These are phyloP conservation scores for Lactifluus echinatus DNA, from an alignment of 768 basidiomycete genomes.

Conservation along the genomic window DNA sequence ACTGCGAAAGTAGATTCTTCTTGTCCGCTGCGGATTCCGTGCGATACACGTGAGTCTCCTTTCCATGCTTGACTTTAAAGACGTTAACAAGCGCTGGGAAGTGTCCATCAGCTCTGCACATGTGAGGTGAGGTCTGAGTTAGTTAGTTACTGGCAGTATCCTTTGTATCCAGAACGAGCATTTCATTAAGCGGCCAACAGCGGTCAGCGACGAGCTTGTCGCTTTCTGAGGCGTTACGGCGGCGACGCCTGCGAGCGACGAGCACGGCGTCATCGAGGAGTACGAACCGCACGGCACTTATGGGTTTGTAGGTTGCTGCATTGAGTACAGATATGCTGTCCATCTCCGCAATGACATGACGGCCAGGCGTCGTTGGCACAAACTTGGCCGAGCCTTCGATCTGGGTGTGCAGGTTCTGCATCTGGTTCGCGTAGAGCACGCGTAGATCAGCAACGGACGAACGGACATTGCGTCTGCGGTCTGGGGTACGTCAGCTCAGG, in stretches of 20 bases:
- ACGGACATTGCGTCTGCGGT: conserved; percentile 56
- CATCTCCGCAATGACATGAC: conserved; percentile 85
- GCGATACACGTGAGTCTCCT: conserved; percentile 91
- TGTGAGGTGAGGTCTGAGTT: neutral
- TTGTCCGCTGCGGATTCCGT: conserved; percentile 79
- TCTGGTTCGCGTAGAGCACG: conserved; percentile 89
- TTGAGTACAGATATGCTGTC: conserved; percentile 79
- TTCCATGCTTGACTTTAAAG: conserved; percentile 88
- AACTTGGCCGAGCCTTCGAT: conserved; percentile 96
- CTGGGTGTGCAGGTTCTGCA: conserved; percentile 80
- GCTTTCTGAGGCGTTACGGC: conserved; percentile 47
- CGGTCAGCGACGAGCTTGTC: conserved; percentile 84
- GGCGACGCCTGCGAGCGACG: conserved; percentile 69
- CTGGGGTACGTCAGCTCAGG: conserved; percentile 22
- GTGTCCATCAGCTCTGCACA: neutral
- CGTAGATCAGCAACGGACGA: conserved; percentile 96
- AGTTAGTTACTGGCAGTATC: conserved; percentile 81
- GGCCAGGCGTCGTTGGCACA: conserved; percentile 81
- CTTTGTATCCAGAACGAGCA: conserved; percentile 93
- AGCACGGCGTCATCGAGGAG: conserved; percentile 87
- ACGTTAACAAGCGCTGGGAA: conserved; percentile 78
- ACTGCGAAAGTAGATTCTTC: conserved; percentile 72
- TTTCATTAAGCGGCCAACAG: conserved; percentile 90
- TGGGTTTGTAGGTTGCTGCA: conserved; percentile 89
- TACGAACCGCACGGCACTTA: conserved; percentile 81